Percentiles rank a stretch among this genome's conserved stretches.
phyloP scores from a whole-genome alignment of 2,329 filamentous ascomycete species.

The Penicillium thymicola region DNA sequence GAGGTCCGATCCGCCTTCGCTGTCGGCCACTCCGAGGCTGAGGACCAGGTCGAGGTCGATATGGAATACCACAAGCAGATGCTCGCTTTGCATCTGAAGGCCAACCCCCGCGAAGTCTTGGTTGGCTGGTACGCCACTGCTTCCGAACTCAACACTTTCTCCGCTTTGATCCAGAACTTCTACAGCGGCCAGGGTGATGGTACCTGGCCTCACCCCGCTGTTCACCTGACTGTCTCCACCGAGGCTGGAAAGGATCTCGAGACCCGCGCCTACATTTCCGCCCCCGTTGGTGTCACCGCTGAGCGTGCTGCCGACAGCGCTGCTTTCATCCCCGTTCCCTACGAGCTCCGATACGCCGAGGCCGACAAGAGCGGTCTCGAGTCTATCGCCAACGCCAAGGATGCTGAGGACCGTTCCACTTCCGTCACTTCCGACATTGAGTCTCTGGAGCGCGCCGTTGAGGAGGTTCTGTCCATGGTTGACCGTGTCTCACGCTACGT shows the following conservation, averaged over 20 bases:
- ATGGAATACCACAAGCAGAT: slow-evolving; percentile 99
- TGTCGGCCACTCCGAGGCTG: slow-evolving; percentile 96
- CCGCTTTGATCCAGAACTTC: slow-evolving; percentile 98
- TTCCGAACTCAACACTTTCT: slow-evolving; percentile 96
- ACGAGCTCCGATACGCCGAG: slow-evolving; percentile 87
- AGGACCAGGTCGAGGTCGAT: slow-evolving; percentile 98
- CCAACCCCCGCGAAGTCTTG: slow-evolving; percentile 86
- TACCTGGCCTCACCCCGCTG: slow-evolving; percentile 94
- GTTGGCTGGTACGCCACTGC: slow-evolving; percentile 99
- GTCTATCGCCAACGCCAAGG: slow-evolving; percentile 76
- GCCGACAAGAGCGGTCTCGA: slow-evolving; percentile 74
- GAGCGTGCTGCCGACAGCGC: slow-evolving; percentile 95
- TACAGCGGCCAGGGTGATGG: slow-evolving; percentile 96
- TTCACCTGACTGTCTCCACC: slow-evolving; percentile 92
- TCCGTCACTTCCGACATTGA: slow-evolving; percentile 84
- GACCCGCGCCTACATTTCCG: slow-evolving; percentile 90
- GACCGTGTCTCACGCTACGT: slow-evolving; percentile 92
- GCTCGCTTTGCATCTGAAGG: slow-evolving; percentile 90
- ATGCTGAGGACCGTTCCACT: slow-evolving; percentile 69
- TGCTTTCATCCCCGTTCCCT: slow-evolving; percentile 94
- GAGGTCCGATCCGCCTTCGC: slow-evolving; percentile 96
- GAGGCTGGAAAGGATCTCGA: slow-evolving; percentile 84
- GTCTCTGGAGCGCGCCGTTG: slow-evolving; percentile 76
- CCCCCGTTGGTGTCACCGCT: slow-evolving; percentile 88
- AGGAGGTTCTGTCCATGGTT: slow-evolving; percentile 83